Evolutionary conservation across 108 stramenopile species (phyloP), one percentile per base, ranked within the genome.

Genomic region (Mediolabrus comicus): DNA sequence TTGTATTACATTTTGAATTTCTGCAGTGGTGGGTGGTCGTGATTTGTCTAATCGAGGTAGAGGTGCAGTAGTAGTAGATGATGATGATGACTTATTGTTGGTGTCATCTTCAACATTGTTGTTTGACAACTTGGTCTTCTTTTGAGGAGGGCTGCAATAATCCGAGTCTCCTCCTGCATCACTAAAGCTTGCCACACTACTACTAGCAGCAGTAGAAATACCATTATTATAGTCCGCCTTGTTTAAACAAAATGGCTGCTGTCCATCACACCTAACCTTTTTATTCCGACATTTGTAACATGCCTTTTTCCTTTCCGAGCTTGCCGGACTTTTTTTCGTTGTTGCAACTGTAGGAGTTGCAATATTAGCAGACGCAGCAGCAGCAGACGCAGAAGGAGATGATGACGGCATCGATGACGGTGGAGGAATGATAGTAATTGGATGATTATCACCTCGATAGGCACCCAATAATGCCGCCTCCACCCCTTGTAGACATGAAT

Each of bases 1-100:
- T 17, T 27, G 31, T 1, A 80, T 55, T 61, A 76, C 80, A 13
- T 78, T 79, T 46, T 80, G 91, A 36, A 83, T 89, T 22, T 49
- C 46, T 3, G 46, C 46, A 1, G 22, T 8, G 0, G 46, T 49
- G 22, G 46, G 46, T 49, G 46, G 46, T 22, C 46, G 46, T 24
- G 22, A 9, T 0, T 2, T 49, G 46, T 49, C 46, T 8, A 49
- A 22, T 22, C 22, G 19, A 22, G 46, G 46, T 0, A 49, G 22
- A 8, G 19, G 5, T 49, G 22, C 16, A 22, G 22, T 22, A 22
- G 46, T 8, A 9, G 19, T 8, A 19, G 41, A 43, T 16, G 41
- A 16, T 19, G 41, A 16, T 19, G 41, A 49, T 24, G 43, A 46
- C 2, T 49, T 17, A 22, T 49, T 49, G 2, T 17, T 49, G 22